A percentile compares a stretch with the other conserved stretches of the same genome.
Conservation (phyloP, 2,329 filamentous ascomycete genomes). For the Exophiala calicioides region DNA sequence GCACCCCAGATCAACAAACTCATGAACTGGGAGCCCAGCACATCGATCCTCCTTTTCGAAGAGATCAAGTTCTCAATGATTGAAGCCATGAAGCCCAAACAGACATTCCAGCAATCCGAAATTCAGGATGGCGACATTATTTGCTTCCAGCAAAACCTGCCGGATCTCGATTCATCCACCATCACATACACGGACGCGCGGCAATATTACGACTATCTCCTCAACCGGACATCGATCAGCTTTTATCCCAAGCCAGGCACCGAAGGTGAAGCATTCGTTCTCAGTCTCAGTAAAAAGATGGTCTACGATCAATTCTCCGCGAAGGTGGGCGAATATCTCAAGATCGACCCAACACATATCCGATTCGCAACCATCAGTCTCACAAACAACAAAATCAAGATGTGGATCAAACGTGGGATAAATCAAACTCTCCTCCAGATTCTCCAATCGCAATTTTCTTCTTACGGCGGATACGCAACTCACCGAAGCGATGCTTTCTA, state of each 20-base stretch:
- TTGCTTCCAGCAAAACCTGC: conserved; percentile 75
- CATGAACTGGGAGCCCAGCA: conserved; percentile 83
- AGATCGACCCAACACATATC: conserved; percentile 79
- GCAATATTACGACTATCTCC: conserved; percentile 89
- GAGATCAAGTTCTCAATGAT: conserved; percentile 99
- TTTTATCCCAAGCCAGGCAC: conserved; percentile 65
- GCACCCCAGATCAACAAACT: conserved; percentile 73
- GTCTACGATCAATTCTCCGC: conserved; percentile 83
- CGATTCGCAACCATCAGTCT: conserved; percentile 86
- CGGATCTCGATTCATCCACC: conserved; percentile 42
- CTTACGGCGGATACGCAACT: conserved; percentile 65
- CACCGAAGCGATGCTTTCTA: conserved; percentile 78
- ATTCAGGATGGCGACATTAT: conserved; percentile 97
- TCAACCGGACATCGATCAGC: conserved; percentile 76
- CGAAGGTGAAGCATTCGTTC: conserved; percentile 66
- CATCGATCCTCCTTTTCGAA: conserved; percentile 76
- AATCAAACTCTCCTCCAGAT: conserved; percentile 75
- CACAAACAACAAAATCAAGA: conserved; percentile 74
- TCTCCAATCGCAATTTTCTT: conserved; percentile 71
- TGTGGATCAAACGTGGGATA: conserved; percentile 71
- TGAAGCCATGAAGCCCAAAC: conserved; percentile 87
- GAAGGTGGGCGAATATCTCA: conserved; percentile 76
- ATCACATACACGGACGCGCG: conserved; percentile 67
- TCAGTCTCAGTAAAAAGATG: conserved; percentile 84
- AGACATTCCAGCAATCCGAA: conserved; percentile 85